Evolutionary conservation across 2,329 filamentous ascomycete genomes (phyloP), one percentile per base, ranked within the genome.

Genomic region (Fusarium duplospermum): DNA sequence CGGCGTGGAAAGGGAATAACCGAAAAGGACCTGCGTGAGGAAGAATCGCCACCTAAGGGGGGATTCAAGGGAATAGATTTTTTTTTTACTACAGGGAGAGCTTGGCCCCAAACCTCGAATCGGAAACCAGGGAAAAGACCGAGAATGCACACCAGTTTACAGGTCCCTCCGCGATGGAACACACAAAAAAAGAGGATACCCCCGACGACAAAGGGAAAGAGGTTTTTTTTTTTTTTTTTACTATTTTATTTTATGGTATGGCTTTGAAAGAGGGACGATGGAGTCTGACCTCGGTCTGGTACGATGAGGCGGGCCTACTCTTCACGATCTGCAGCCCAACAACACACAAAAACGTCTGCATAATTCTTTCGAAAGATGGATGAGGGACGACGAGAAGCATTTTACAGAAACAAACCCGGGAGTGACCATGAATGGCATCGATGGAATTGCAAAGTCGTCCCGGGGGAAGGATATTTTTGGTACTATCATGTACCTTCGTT

Each of bases 71-170:
- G 74, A 75, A 79, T 78, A 75, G 76, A 78, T 76, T 31, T 33
- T 33, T 33, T 33, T 33, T 33, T 57, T 52, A 52, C 18, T 52
- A 74, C 66, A 74, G 70, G 66, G 72, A 64, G 70, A 74, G 56
- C 69, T 73, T 67, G 75, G 76, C 77, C 77, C 80, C 40, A 42
- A 74, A 75, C 76, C 79, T 81, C 71, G 69, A 75, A 36, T 68
- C 70, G 75, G 66, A 75, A 75, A 77, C 61, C 63, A 62, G 67
- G 76, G 69, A 79, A 80, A 79, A 80, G 73, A 78, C 70, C 74
- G 76, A 82, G 79, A 82, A 80, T 82, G 79, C 79, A 81, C 35
- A 47, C 78, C 78, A 75, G 65, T 33, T 33, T 69, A 74, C 62
- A 76, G 66, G 71, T 76, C 72, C 75, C 71, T 77, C 58, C 62